Conservation (phyloP, 371 early-diverging fungal species). For the Gilbertella persicaria region DNA sequence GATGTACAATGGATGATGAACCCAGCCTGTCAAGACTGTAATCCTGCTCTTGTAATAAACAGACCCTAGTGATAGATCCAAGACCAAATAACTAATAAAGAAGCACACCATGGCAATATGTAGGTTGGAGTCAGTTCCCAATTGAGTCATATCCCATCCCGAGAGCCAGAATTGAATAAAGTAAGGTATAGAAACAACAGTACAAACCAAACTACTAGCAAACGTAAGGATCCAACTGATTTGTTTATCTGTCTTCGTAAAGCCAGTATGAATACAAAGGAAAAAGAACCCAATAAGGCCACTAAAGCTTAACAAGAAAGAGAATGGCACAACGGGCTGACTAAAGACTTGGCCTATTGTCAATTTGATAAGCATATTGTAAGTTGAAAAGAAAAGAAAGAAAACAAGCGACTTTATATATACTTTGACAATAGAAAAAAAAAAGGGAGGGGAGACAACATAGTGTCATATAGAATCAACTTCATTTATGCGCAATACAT, state of each 20-base stretch:
- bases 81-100: constrained; percentile 43
- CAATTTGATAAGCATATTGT: constrained; percentile 13
- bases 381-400: not conserved
- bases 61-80: constrained; percentile 47
- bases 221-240: constrained; percentile 43
- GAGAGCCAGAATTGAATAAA: constrained; percentile 30
- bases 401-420: too few species aligned
- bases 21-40: constrained; percentile 54
- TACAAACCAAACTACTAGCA: constrained; percentile 39
- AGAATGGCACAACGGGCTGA: constrained; percentile 24
- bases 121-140: constrained; percentile 14
- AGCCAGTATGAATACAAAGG: constrained; percentile 18
- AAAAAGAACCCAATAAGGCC: constrained; percentile 27
- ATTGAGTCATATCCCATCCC: constrained; percentile 29
- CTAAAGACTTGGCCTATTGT: constrained; percentile 22
- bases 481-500: too few species aligned
- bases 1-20: constrained; percentile 56
- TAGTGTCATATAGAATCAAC: too few species aligned
- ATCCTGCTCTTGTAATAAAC: constrained; percentile 50
- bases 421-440: too few species aligned
- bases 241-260: constrained; percentile 35
- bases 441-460: too few species aligned
- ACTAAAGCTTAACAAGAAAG: constrained; percentile 15
- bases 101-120: constrained; percentile 25
- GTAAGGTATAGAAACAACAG: constrained; percentile 32